phyloP scores from a whole-genome alignment of 768 basidiomycete genomes.

The Termitomyces sp. region DNA sequence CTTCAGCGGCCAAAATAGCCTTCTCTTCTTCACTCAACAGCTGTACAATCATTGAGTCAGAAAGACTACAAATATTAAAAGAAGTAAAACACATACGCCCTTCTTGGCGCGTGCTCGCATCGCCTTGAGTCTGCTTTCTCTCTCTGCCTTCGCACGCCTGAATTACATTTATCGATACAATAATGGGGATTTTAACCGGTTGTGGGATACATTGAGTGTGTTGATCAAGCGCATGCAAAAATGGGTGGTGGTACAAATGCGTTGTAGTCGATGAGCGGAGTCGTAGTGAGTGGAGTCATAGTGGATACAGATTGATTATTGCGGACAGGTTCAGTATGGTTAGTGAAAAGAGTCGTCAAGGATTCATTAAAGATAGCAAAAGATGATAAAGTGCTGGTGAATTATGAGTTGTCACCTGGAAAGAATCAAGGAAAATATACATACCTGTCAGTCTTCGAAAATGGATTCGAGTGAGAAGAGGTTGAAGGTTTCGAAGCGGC shows the following conservation, averaged over 20 bases:
- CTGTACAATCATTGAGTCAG: conserved; percentile 25
- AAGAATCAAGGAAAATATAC: conserved; percentile 30
- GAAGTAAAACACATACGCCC: conserved; percentile 49
- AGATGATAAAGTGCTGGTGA: conserved; percentile 44
- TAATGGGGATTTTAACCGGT: neutral
- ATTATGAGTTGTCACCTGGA: conserved; percentile 64
- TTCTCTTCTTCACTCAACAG: conserved; percentile 67
- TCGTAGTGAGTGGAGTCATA: conserved; percentile 29
- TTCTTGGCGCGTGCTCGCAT: conserved; percentile 75
- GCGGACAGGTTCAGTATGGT: conserved; percentile 9
- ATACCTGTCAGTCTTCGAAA: conserved; percentile 66
- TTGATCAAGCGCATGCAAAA: conserved; percentile 61
- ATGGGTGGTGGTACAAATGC: conserved; percentile 69
- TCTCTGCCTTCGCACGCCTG: conserved; percentile 75
- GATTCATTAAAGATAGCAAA: conserved; percentile 20
- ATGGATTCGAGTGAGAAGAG: conserved; percentile 27
- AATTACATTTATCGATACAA: conserved; percentile 4
- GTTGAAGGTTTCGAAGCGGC: conserved; percentile 17
- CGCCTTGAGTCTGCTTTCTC: conserved; percentile 65
- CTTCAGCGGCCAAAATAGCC: conserved; percentile 52
- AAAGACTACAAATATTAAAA: neutral
- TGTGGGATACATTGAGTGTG: conserved; percentile 22
- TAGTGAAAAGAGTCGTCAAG: conserved; percentile 9
- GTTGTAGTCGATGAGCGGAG: conserved; percentile 37
- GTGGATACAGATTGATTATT: conserved; percentile 33